Evolutionary conservation across 2,329 filamentous ascomycete genomes (phyloP), one percentile per base, ranked within the genome.

Genomic region (Aquanectria penicillioides): DNA sequence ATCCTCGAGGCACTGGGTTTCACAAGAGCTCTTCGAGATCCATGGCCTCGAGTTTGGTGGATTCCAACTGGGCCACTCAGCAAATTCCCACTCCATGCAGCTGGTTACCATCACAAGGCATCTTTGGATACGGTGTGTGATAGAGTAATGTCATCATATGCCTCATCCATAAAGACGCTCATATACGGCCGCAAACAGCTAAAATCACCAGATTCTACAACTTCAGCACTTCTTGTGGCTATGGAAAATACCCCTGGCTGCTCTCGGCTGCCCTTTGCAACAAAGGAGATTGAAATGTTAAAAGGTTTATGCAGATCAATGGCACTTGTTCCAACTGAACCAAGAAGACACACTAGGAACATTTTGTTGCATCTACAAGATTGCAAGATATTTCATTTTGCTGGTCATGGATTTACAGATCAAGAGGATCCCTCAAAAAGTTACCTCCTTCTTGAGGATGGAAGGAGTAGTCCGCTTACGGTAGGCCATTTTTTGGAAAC

Each of bases 341-440:
- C 60, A 13, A 34, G 9, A 15, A 49, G 3, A 3, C 25, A 26
- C 10, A 69, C 64, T 23, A 41, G 60, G 8, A 66, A 74, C 6
- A 57, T 77, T 2, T 4, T 75, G 1, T 9, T 17, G 1, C 36
- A 56, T 6, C 52, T 78, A 4, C 37, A 18, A 3, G 44, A 23
- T 1, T 75, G 71, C 62, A 61, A 67, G 13, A 72, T 80, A 7
- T 77, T 79, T 54, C 78, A 80, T 56, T 81, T 81, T 50, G 77
- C 78, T 2, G 74, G 78, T 10, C 77, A 79, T 52, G 77, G 74
- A 8, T 15, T 20, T 8, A 31, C 38, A 1, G 17, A 53, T 12
- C 10, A 17, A 0, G 5, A 15, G 3, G 46, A 67, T 18, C 62
- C 64, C 1, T 51, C 41, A 2, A 17, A 59, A 33, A 65, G 62